Evolutionary conservation across 495 filamentous ascomycete genomes (phyloP).

Genomic region (Penicillium ochrochloron): DNA sequence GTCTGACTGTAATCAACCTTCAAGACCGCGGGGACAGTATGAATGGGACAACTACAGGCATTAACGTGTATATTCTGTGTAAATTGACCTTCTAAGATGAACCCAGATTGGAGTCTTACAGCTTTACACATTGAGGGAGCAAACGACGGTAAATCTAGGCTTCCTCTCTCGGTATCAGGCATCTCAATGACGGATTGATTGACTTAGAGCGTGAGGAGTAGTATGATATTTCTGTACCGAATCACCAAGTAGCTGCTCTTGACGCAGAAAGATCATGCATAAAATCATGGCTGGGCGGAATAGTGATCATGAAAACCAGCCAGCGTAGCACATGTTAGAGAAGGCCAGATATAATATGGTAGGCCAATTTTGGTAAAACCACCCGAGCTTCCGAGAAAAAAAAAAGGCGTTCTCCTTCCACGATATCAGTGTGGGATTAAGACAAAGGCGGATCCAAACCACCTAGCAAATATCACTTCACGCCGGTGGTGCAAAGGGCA

Average conservation of each 20-base stretch:
- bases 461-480: background rate
- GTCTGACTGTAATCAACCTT: too few relatives aligned
- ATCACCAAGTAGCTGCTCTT: background rate
- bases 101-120: background rate
- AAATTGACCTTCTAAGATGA: background rate
- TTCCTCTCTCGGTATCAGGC: background rate
- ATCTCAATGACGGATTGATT: background rate
- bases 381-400: background rate
- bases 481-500: background rate
- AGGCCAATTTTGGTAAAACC: background rate
- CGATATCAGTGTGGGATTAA: background rate
- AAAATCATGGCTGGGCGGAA: slow-evolving; percentile 3
- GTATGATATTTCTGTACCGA: background rate
- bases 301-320: slow-evolving; percentile 5
- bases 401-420: background rate
- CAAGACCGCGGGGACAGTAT: too few relatives aligned
- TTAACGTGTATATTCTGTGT: too few relatives aligned
- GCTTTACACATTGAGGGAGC: background rate
- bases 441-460: background rate
- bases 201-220: background rate
- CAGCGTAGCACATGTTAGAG: background rate
- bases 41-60: too few relatives aligned
- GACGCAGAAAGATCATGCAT: background rate
- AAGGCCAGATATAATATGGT: background rate
- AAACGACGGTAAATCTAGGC: background rate